Conservation (phyloP, 2,329 filamentous ascomycete species). For the Trichoderma pleuroti region DNA sequence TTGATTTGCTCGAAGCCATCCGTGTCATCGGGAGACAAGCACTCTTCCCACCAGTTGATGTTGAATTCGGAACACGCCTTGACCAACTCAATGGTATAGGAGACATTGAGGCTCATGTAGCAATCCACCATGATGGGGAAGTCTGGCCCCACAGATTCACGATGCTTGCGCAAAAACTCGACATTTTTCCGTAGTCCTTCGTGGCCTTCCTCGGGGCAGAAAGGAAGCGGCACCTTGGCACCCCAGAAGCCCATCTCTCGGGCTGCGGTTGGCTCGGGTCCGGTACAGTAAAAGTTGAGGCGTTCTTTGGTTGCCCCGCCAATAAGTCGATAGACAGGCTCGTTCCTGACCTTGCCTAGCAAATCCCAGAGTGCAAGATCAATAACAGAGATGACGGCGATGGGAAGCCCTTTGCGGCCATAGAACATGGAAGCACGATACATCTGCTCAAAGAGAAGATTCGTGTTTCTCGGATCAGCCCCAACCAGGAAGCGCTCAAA, state of each 20-base stretch:
- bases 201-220: conserved; percentile 82
- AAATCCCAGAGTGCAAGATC: conserved; percentile 92
- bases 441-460: conserved; percentile 93
- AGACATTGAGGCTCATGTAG: conserved; percentile 92
- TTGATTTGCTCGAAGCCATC: conserved; percentile 90
- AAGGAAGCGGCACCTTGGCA: conserved; percentile 85
- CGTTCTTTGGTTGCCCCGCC: conserved; percentile 82
- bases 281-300: conserved; percentile 92
- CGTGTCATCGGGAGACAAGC: conserved; percentile 83
- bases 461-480: conserved; percentile 85
- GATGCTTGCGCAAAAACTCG: conserved; percentile 80
- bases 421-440: conserved; percentile 96
- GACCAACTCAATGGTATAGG: conserved; percentile 88
- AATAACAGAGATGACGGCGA: conserved; percentile 90
- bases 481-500: conserved; percentile 90
- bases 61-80: conserved; percentile 78
- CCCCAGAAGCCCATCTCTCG: conserved; percentile 87
- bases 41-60: conserved; percentile 98
- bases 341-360: conserved; percentile 82
- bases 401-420: conserved; percentile 83
- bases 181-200: conserved; percentile 83
- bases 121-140: conserved; percentile 95
- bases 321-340: conserved; percentile 93
- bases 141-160: conserved; percentile 79
- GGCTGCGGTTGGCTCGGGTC: conserved; percentile 75